Evolutionary conservation across 2,329 filamentous ascomycete species (phyloP), one percentile per base, ranked within the genome.

Genomic region (Calcarisporium arbuscula): DNA sequence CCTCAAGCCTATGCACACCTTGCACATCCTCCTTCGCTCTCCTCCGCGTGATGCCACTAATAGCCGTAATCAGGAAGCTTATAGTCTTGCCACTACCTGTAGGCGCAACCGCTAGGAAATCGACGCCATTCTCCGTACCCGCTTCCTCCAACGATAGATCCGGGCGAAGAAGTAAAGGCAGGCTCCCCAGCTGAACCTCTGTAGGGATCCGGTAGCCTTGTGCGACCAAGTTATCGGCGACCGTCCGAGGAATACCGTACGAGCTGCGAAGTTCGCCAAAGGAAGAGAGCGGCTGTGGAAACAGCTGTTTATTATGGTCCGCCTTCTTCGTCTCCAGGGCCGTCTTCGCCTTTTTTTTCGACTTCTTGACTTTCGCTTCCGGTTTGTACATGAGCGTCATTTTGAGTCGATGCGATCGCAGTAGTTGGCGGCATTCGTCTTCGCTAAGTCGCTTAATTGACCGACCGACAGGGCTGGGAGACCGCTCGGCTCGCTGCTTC

Each of bases 11-110:
- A 42, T 77, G 72, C 6, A 54, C 46, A 2, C 45, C 48, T 6
- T 49, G 35, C 5, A 53, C 27, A 5, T 67, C 57, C 46, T 68
- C 61, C 25, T 68, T 61, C 1, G 70, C 65, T 27, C 72, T 62
- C 34, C 73, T 62, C 41, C 72, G 68, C 46, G 85, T 66, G 27
- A 94, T 79, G 29, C 76, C 73, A 52, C 94, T 82, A 48, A 98
- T 79, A 4, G 88, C 72, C 0, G 90, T 89, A 27, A 98, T 84
- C 49, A 96, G 61, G 51, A 95, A 98, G 14, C 88, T 87, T 43
- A 98, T 67, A 0, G 92, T 98, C 68, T 98, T 98, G 28, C 92
- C 92, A 56, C 90, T 96, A 17, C 92, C 92, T 0, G 92, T 98
- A 2, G 92, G 92, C 4, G 92, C 92, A 28, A 96, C 80, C 0